Percentiles rank a stretch among this genome's conserved stretches.
Conservation (phyloP, 106 monocot species). For the Iris macrosiphon region DNA sequence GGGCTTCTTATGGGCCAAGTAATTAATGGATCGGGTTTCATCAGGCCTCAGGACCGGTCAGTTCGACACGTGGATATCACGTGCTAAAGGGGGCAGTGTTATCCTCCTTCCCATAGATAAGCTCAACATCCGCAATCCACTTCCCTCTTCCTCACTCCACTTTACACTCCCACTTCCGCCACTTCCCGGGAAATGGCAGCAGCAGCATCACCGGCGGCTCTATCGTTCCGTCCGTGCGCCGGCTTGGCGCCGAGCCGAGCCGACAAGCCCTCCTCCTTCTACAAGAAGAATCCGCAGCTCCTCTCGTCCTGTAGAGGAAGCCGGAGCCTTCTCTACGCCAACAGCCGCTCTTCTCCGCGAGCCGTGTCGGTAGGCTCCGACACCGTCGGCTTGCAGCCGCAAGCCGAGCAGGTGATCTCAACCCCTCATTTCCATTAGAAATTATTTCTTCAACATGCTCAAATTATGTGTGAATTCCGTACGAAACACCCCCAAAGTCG, state of each 20-base stretch:
- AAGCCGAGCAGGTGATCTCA: constrained; percentile 15
- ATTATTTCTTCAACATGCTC: too few species aligned
- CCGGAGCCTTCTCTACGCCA: neutral
- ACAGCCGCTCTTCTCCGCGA: neutral
- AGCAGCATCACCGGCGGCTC: constrained; percentile 40
- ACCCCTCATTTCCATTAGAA: neutral
- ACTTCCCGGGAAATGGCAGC: too few species aligned
- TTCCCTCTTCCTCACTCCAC: neutral
- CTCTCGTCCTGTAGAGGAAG: constrained; percentile 7
- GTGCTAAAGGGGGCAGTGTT: neutral
- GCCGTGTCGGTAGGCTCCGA: constrained; percentile 55
- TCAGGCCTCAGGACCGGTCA: too few species aligned
- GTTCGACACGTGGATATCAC: too few species aligned
- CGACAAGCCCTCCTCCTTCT: neutral
- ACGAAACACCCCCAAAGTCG: too few species aligned
- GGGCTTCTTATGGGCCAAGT: too few species aligned
- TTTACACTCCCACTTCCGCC: neutral
- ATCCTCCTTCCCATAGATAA: neutral
- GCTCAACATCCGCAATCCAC: neutral
- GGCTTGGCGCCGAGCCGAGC: constrained; percentile 16
- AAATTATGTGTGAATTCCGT: too few species aligned
- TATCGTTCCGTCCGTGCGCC: constrained; percentile 39
- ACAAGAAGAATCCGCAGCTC: neutral
- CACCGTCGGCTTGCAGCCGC: constrained; percentile 28
- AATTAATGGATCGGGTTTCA: too few species aligned